Evolutionary conservation across 352 stramenopile genomes (phyloP).

Genomic region (Pythium brachiatum): DNA sequence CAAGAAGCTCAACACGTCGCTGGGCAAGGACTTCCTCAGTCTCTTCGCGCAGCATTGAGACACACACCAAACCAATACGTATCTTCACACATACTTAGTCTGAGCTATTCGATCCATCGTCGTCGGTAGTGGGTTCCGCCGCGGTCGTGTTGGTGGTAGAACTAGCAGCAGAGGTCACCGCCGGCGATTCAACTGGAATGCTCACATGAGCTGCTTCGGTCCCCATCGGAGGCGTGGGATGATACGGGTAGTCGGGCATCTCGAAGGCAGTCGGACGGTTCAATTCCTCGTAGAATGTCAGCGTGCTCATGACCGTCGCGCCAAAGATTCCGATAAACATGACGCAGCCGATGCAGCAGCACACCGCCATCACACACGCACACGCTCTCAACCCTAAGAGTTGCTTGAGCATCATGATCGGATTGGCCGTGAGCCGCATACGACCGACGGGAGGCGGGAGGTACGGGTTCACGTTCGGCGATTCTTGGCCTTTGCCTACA

Average conservation of each 20-base stretch:
- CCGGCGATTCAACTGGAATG: not conserved
- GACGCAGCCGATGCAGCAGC: conserved; percentile 57
- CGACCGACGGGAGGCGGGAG: conserved; percentile 83
- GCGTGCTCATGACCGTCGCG: conserved; percentile 72
- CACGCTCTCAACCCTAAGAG: conserved; percentile 67
- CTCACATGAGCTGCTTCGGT: not conserved
- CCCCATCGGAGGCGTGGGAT: not conserved
- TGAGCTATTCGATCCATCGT: not conserved
- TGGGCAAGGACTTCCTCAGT: conserved; percentile 76
- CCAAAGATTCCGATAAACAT: conserved; percentile 69
- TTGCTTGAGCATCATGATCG: conserved; percentile 75
- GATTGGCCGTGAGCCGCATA: conserved; percentile 81
- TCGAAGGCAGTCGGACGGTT: not conserved
- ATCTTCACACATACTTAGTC: not conserved
- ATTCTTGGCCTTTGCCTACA: conserved; percentile 74
- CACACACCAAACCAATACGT: not conserved
- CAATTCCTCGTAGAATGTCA: conserved; percentile 59
- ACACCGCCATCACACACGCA: conserved; percentile 39
- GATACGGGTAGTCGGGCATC: conserved; percentile 19
- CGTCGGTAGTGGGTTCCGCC: not conserved
- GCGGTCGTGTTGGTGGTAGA: not conserved
- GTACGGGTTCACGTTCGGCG: conserved; percentile 91
- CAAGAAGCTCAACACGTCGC: conserved; percentile 53
- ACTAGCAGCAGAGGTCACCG: not conserved
- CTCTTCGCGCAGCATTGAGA: conserved; percentile 72